phyloP scores from a whole-genome alignment of 495 filamentous ascomycete species.

The Cetradonia linearis region DNA sequence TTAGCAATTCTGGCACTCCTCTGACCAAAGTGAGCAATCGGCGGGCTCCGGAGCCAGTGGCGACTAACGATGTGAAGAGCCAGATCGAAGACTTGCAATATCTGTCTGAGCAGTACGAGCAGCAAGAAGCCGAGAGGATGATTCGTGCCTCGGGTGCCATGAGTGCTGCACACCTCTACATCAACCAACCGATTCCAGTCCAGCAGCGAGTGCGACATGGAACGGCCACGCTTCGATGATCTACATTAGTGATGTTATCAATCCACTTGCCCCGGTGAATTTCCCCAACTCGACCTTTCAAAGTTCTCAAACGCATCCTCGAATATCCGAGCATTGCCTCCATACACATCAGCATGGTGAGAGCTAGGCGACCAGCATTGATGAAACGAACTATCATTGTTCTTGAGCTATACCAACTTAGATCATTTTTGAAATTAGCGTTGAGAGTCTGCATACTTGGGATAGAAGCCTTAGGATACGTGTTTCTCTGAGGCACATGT shows the following conservation, averaged over 20 bases:
- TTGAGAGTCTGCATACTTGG: not conserved
- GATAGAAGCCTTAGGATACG: not conserved
- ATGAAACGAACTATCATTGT: not conserved
- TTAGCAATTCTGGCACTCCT: constrained; percentile 36
- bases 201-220: constrained; percentile 23
- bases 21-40: constrained; percentile 40
- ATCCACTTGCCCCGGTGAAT: not conserved
- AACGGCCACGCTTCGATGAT: constrained; percentile 8
- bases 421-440: not conserved
- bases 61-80: constrained; percentile 29
- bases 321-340: not conserved
- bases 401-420: not conserved
- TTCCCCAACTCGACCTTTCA: not conserved
- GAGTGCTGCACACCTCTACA: constrained; percentile 35
- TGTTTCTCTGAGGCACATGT: not conserved
- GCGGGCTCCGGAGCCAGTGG: not conserved
- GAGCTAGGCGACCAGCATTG: not conserved
- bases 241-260: not conserved
- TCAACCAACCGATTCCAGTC: constrained; percentile 42
- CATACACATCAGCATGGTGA: not conserved
- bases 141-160: constrained; percentile 25
- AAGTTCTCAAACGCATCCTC: not conserved
- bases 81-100: constrained; percentile 45
- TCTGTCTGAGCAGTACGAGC: constrained; percentile 44
- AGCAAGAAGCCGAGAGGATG: constrained; percentile 43